These are phyloP conservation scores for Hyparrhenia diplandra DNA, from an alignment of 176 grass and related monocot genomes.

Conservation along the genomic window DNA sequence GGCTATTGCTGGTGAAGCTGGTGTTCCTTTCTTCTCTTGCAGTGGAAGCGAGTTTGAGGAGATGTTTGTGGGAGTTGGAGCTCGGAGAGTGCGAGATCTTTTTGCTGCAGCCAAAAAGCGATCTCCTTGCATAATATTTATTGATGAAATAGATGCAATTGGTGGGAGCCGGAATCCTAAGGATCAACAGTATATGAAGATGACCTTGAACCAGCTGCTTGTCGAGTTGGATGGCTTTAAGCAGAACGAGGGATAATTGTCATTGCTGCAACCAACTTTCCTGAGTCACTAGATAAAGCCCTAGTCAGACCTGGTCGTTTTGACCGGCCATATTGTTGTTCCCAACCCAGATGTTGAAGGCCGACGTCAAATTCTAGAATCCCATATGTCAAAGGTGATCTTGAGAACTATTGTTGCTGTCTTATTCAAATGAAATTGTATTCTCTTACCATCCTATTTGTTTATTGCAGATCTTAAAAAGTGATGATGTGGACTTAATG, in stretches of 20 bases:
- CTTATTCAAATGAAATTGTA: conserved; percentile 11
- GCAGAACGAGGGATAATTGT: conserved; percentile 99
- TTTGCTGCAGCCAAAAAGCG: conserved; percentile 89
- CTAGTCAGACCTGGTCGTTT: conserved; percentile 98
- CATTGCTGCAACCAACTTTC: conserved; percentile 96
- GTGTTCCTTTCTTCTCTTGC: conserved; percentile 98
- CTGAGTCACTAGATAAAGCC: conserved; percentile 93
- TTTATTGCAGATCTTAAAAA: conserved; percentile 63
- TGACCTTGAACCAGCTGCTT: conserved; percentile 97
- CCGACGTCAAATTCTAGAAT: conserved; percentile 84
- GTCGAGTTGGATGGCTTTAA: conserved; percentile 99
- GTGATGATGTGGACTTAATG: conserved; percentile 90
- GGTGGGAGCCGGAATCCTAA: conserved; percentile 98
- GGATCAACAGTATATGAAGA: conserved; percentile 99
- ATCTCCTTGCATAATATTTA: conserved; percentile 95
- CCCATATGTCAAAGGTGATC: conserved; percentile 91
- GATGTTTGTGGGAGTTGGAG: conserved; percentile 98
- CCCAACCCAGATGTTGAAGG: conserved; percentile 98
- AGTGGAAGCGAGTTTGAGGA: conserved; percentile 99
- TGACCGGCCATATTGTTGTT: conserved; percentile 93
- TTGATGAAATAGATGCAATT: conserved; percentile 99
- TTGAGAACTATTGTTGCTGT: background rate
- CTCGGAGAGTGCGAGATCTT: conserved; percentile 87
- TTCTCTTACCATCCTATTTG: conserved; percentile 15
- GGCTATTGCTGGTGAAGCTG: conserved; percentile 97